Evolutionary conservation across 73 alveolate species (phyloP).

Genomic region (Stentor coeruleus): DNA sequence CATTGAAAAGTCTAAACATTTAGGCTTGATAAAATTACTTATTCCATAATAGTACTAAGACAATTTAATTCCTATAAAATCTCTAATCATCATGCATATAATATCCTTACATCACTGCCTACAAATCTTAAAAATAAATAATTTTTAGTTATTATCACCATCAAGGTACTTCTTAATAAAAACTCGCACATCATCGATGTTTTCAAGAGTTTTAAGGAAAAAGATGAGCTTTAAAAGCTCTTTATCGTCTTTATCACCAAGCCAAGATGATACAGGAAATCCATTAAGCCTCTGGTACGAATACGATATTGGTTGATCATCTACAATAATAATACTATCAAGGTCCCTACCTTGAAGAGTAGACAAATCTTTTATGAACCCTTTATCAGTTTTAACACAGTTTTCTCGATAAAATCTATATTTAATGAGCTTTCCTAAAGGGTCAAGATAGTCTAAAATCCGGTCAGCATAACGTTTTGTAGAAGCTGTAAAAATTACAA

Average conservation of each 20-base stretch:
- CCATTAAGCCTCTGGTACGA: slow-evolving; percentile 44
- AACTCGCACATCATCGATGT: slow-evolving; percentile 49
- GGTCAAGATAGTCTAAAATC: slow-evolving; percentile 68
- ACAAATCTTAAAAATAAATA: no score
- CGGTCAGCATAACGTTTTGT: no score
- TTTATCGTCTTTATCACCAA: slow-evolving; percentile 41
- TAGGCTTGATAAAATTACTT: no score
- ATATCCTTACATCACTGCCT: no score
- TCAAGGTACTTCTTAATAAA: slow-evolving; percentile 52
- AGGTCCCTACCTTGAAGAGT: slow-evolving; percentile 46
- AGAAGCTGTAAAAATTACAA: no score
- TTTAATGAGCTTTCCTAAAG: slow-evolving; percentile 53
- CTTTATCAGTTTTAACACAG: slow-evolving; percentile 46
- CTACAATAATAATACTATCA: slow-evolving; percentile 45
- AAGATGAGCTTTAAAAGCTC: slow-evolving; percentile 52
- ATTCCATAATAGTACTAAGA: no score
- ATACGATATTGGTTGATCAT: slow-evolving; percentile 49
- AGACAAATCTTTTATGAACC: slow-evolving; percentile 46
- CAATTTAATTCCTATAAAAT: no score
- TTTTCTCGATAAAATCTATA: slow-evolving; percentile 50
- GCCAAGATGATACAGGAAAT: slow-evolving; percentile 50
- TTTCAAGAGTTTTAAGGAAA: slow-evolving; percentile 46
- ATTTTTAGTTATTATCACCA: no score
- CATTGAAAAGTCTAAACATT: no score
- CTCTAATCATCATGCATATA: no score